Evolutionary conservation across 495 filamentous ascomycete genomes (phyloP).

Genomic region (Endocarpon pusillum): DNA sequence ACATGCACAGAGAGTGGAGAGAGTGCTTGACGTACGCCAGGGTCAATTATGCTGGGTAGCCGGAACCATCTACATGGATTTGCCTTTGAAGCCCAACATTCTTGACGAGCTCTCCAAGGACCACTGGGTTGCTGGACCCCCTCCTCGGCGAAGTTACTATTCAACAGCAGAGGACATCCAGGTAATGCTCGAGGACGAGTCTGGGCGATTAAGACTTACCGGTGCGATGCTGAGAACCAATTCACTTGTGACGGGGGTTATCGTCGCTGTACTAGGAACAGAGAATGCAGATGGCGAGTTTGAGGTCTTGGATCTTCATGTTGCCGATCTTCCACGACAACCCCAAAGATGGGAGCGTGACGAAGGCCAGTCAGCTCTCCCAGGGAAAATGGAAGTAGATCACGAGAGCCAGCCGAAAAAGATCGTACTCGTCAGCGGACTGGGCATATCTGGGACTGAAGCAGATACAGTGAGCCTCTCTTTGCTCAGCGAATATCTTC

Average conservation of each 20-base stretch:
- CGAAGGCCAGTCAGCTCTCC: slow-evolving; percentile 20
- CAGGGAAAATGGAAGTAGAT: slow-evolving; percentile 25
- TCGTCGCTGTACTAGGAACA: slow-evolving; percentile 80
- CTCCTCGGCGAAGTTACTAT: slow-evolving; percentile 60
- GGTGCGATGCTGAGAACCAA: slow-evolving; percentile 45
- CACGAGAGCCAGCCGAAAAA: slow-evolving; percentile 30
- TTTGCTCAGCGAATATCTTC: slow-evolving; percentile 70
- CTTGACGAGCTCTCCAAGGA: slow-evolving; percentile 89
- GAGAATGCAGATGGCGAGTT: slow-evolving; percentile 87
- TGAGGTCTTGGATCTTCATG: slow-evolving; percentile 73
- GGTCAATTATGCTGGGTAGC: slow-evolving; percentile 90
- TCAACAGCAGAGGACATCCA: slow-evolving; percentile 33
- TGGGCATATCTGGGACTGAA: slow-evolving; percentile 60
- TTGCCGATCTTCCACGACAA: slow-evolving; percentile 72
- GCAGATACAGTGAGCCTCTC: slow-evolving; percentile 55
- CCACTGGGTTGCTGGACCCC: slow-evolving; percentile 74
- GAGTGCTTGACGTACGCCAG: slow-evolving; percentile 89
- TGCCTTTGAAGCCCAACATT: slow-evolving; percentile 93
- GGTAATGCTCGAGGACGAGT: slow-evolving; percentile 89
- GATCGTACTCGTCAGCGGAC: slow-evolving; percentile 76
- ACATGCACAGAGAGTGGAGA: slow-evolving; percentile 51
- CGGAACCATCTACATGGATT: slow-evolving; percentile 92
- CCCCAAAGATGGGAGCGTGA: slow-evolving; percentile 57
- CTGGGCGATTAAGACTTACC: slow-evolving; percentile 69
- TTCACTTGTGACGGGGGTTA: slow-evolving; percentile 75